Evolutionary conservation across 169 alveolate species (phyloP), one percentile per base, ranked within the genome.

Genomic region (Eimeria zaria): DNA sequence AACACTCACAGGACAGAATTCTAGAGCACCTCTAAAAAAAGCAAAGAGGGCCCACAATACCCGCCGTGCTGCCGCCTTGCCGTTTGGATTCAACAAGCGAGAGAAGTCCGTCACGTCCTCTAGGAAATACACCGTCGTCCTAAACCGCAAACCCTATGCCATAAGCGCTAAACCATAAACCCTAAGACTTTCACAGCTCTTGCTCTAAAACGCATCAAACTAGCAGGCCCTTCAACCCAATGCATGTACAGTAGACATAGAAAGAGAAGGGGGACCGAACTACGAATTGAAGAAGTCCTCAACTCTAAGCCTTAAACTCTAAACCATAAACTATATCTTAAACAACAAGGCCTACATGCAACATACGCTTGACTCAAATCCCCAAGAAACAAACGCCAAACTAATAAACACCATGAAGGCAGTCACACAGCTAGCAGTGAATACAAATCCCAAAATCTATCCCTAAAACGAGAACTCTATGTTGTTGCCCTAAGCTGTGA

Each of bases 1-100:
- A n/a, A n/a, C n/a, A 76, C 96, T 41, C 62, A 92, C 96, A 27
- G 96, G 96, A 30, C 96, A 94, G 80, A 94, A 94, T 67, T 94
- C 96, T 30, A 94, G 39, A 1, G 78, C 94, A 6, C 62, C 44
- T 36, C 95, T 46, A n/a, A 78, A 88, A 74, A 94, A 60, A 39
- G 94, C 84, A 64, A 67, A 84, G 64, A 95, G 92, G 30, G 76
- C 60, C 97, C 97, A 95, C 62, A 95, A 62, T 12, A 95, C 46
- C 62, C 92, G 71, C 53, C 95, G 89, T 6, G 95, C 97, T 60
- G 76, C 85, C 44, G 87, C 91, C 87, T 73, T 58, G 16, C 97
- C 97, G 33, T 48, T 44, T 11, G 76, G 89, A 46, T 91, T 95
- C 55, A 95, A 60, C 44, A 95, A 80, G 33, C 80, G 58, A 27